Evolutionary conservation across 2,329 filamentous ascomycete genomes (phyloP), one percentile per base, ranked within the genome.

Genomic region (Chaetomiaceae sp.): DNA sequence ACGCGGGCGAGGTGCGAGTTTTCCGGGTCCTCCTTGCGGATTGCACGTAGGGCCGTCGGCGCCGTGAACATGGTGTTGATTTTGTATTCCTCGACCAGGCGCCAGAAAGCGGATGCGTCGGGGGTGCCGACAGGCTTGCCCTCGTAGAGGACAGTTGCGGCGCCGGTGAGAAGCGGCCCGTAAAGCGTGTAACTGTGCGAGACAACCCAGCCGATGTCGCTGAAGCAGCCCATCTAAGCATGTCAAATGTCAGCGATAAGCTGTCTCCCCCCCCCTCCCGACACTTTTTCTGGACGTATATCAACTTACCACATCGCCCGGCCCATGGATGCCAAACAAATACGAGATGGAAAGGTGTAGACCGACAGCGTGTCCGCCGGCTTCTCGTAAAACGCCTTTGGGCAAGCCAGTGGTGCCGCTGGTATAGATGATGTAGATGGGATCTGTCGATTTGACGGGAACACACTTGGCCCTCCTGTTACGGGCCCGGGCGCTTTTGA

Each of bases 41-140:
- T 95, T 2, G 91, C 91, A 29, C 91, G 80, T 30, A 97, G 77
- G 1, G 92, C 91, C 2, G 81, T 96, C 0, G 91, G 91, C 0
- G 91, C 92, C 0, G 91, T 96, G 66, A 89, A 95, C 62, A 95
- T 75, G 5, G 82, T 80, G 56, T 89, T 95, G 50, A 95, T 90
- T 63, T 85, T 85, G 74, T 96, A 86, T 62, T 95, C 87, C 59
- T 90, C 85, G 4, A 95, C 71, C 16, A 96, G 82, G 2, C 90
- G 78, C 91, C 91, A 97, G 67, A 96, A 94, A 0, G 87, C 86
- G 5, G 89, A 86, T 0, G 90, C 87, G 62, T 96, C 85, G 0
- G 91, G 91, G 0, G 90, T 96, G 4, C 90, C 90, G 11, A 96
- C 77, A 0, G 91, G 91, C 61, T 96, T 96, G n/a, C 91, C 92